These are phyloP conservation scores for Apiospora koreana DNA, from an alignment of 2,329 filamentous ascomycete species.

Conservation along the genomic window DNA sequence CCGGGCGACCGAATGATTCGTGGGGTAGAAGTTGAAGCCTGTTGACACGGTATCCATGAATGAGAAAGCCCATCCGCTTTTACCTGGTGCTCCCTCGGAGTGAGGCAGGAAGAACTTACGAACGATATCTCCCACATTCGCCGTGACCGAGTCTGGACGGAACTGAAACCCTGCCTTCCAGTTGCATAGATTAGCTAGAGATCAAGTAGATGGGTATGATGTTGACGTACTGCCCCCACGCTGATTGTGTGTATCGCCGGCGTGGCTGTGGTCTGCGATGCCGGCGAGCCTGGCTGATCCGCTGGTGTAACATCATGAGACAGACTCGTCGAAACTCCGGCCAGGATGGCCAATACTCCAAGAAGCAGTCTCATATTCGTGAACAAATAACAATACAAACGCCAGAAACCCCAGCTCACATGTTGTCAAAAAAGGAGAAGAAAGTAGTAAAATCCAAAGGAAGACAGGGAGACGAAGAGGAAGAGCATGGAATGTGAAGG, in stretches of 20 bases:
- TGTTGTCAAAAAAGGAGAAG: background rate
- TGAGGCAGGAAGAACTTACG: background rate
- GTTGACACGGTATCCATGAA: background rate
- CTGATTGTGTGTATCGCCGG: background rate
- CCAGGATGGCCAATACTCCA: background rate
- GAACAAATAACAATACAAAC: background rate
- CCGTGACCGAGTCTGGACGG: background rate
- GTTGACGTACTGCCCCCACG: conserved; percentile 3
- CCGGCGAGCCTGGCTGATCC: too few species aligned
- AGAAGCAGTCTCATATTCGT: background rate
- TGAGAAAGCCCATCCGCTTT: background rate
- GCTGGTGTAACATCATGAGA: background rate
- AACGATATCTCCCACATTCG: conserved; percentile 3
- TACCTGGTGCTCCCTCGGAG: background rate
- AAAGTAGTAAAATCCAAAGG: background rate
- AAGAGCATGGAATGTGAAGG: background rate
- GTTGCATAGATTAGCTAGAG: background rate
- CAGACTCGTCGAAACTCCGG: background rate
- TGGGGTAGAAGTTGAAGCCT: conserved; percentile 8
- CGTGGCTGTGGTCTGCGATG: background rate
- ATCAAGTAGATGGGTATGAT: background rate
- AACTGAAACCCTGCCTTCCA: background rate
- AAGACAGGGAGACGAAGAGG: background rate
- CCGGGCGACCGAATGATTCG: background rate
- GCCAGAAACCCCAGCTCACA: background rate